Evolutionary conservation across 108 stramenopile species (phyloP), one percentile per base, ranked within the genome.

Genomic region (Fragilaria radians): DNA sequence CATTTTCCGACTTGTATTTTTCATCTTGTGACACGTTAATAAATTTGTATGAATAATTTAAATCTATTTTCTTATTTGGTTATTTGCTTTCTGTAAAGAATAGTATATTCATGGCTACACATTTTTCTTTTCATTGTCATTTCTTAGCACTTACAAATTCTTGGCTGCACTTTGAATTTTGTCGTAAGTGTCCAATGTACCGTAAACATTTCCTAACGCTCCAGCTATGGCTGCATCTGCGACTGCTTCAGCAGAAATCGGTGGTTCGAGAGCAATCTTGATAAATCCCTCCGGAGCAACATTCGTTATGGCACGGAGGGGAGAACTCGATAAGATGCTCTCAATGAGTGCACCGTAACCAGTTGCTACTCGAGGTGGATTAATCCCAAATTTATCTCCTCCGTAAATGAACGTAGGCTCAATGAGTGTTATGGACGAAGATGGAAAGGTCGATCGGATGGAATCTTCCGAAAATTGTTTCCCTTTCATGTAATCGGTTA

Each of bases 401-500:
- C 87, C 87, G 51, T 89, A 79, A 42, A 89, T 83, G 54, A 89
- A 89, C 2, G 87, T 83, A 2, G 78, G 78, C 24, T 67, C 59
- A 0, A 77, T 51, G 17, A 83, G 70, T 33, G 46, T 53, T 2
- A 1, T 22, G 1, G 21, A 23, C 47, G 73, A 72, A 11, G 60
- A 58, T 3, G 61, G 69, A 18, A 78, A 48, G 0, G 73, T 60
- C 36, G 70, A 59, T 23, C 67, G 4, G 17, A 70, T 70, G 14
- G 81, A 63, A 1, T 65, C 55, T 57, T 83, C 74, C 3, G 77
- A 68, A 45, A 79, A 60, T 2, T 46, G 30, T 53, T 89, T 89
- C 19, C 87, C 87, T 26, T 79, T 56, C 54, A 89, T 72, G 58
- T 89, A 89, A 5, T 59, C 57, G 25, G 63, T 64, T 28, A 89